Evolutionary conservation across 2,329 filamentous ascomycete species (phyloP).

Genomic region (Coniochaeta pulveracea): DNA sequence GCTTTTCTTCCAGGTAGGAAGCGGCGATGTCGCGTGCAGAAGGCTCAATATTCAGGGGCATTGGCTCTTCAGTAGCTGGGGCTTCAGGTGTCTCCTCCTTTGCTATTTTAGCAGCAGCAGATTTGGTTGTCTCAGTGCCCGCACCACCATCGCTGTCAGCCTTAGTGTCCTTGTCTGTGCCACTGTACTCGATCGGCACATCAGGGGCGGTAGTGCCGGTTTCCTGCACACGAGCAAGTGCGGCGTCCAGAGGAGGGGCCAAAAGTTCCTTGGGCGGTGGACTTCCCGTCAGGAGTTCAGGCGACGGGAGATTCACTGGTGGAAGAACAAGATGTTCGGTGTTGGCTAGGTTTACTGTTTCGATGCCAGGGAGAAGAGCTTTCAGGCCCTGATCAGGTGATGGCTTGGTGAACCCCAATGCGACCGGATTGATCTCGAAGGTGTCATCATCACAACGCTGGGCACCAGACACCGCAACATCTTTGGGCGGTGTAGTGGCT

Average conservation of each 20-base stretch:
- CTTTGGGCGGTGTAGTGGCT: not conserved
- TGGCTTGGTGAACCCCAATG: slow-evolving; percentile 8
- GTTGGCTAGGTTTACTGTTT: slow-evolving; percentile 15
- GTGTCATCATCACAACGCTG: too few relatives aligned
- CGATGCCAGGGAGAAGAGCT: slow-evolving; percentile 3
- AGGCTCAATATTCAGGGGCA: too few relatives aligned
- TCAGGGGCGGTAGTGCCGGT: too few relatives aligned
- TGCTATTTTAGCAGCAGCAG: too few relatives aligned
- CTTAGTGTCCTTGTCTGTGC: too few relatives aligned
- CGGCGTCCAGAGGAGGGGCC: slow-evolving; percentile 14
- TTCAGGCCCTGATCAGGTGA: slow-evolving; percentile 7
- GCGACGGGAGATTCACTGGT: slow-evolving; percentile 17
- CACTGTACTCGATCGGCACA: too few relatives aligned
- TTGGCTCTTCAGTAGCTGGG: too few relatives aligned
- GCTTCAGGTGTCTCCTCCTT: too few relatives aligned
- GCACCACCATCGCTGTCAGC: too few relatives aligned
- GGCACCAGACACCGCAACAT: not conserved
- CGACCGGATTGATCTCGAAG: slow-evolving; percentile 14
- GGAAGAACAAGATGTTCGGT: slow-evolving; percentile 18
- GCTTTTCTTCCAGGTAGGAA: slow-evolving; percentile 5
- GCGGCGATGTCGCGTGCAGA: slow-evolving; percentile 14
- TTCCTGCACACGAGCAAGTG: slow-evolving; percentile 14
- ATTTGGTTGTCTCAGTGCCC: too few relatives aligned
- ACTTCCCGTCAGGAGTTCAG: slow-evolving; percentile 17
- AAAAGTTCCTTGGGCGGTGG: slow-evolving; percentile 8